phyloP scores from a whole-genome alignment of 306 rosid genomes.

The Prunus campanulata region DNA sequence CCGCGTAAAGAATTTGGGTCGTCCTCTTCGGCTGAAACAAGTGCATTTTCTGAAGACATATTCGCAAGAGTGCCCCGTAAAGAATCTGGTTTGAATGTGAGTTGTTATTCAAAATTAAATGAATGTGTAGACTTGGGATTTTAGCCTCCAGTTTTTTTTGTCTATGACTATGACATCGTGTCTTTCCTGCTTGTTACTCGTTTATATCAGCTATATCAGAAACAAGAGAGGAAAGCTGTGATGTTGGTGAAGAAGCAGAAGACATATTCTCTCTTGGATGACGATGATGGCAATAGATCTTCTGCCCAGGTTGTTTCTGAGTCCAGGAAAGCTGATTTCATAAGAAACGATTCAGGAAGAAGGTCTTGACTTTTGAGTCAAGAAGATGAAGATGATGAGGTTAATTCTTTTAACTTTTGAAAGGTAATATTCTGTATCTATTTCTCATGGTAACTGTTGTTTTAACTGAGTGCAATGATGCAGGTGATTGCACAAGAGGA shows the following conservation, averaged over 20 bases:
- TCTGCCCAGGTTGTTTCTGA: constrained; percentile 33
- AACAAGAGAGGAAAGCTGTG: constrained; percentile 83
- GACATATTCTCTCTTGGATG: constrained; percentile 59
- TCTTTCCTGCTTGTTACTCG: constrained; percentile 13
- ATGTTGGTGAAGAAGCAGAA: constrained; percentile 67
- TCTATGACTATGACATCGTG: background rate
- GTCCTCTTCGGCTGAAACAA: constrained; percentile 50
- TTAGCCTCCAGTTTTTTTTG: background rate
- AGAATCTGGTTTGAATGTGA: constrained; percentile 57
- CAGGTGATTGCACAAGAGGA: constrained; percentile 56
- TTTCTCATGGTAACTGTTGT: constrained; percentile 17
- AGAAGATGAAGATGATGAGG: constrained; percentile 77
- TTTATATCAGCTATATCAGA: constrained; percentile 65
- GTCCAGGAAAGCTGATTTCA: constrained; percentile 38
- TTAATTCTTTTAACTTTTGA: constrained; percentile 30
- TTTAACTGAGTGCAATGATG: constrained; percentile 39
- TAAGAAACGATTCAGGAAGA: constrained; percentile 74
- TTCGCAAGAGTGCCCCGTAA: constrained; percentile 65
- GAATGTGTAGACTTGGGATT: background rate
- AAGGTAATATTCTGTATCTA: constrained; percentile 23
- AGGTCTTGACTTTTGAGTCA: constrained; percentile 35
- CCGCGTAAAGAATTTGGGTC: constrained; percentile 38
- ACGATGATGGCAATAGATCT: constrained; percentile 36
- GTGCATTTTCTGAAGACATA: constrained; percentile 62
- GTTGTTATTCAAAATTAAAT: constrained; percentile 13